A percentile compares a stretch with the other conserved stretches of the same genome.
These are phyloP conservation scores for Aspergillus sojae DNA, from an alignment of 2,329 filamentous ascomycete genomes.

Conservation along the genomic window DNA sequence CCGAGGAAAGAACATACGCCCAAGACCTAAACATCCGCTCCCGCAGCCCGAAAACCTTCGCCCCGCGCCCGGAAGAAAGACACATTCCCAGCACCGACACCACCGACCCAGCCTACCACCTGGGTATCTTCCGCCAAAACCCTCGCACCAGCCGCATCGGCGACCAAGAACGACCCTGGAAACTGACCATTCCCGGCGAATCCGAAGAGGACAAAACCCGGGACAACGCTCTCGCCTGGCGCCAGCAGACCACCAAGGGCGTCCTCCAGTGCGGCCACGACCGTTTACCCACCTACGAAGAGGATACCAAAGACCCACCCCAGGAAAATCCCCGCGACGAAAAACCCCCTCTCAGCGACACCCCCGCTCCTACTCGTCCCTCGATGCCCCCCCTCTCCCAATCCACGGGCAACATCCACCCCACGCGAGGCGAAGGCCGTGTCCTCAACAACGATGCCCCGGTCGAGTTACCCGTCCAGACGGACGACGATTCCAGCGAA, in stretches of 20 bases:
- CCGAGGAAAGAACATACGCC: slow-evolving; percentile 27
- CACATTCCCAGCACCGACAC: slow-evolving; percentile 23
- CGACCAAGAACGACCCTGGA: slow-evolving; percentile 42
- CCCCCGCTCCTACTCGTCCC: neutral
- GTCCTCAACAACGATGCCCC: slow-evolving; percentile 30
- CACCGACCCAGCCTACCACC: slow-evolving; percentile 28
- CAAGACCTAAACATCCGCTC: slow-evolving; percentile 40
- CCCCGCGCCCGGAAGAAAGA: slow-evolving; percentile 27
- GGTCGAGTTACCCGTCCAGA: slow-evolving; percentile 36
- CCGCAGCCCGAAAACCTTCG: slow-evolving; percentile 36
- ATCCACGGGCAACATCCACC: slow-evolving; percentile 18
- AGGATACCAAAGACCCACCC: slow-evolving; percentile 13
- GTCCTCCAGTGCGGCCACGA: slow-evolving; percentile 4
- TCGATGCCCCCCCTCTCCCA: neutral
- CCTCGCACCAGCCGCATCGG: slow-evolving; percentile 35
- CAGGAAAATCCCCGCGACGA: neutral
- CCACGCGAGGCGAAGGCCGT: slow-evolving; percentile 26
- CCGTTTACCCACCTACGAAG: slow-evolving; percentile 20
- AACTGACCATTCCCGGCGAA: slow-evolving; percentile 36
- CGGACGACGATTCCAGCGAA: slow-evolving; percentile 44
- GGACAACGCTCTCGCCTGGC: slow-evolving; percentile 5
- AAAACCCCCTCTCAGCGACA: neutral
- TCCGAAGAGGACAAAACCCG: slow-evolving; percentile 4
- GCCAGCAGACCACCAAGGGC: slow-evolving; percentile 13
- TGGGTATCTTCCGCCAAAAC: slow-evolving; percentile 39